phyloP scores from a whole-genome alignment of 2,329 filamentous ascomycete genomes.

The Neocatenulostroma microsporum region DNA sequence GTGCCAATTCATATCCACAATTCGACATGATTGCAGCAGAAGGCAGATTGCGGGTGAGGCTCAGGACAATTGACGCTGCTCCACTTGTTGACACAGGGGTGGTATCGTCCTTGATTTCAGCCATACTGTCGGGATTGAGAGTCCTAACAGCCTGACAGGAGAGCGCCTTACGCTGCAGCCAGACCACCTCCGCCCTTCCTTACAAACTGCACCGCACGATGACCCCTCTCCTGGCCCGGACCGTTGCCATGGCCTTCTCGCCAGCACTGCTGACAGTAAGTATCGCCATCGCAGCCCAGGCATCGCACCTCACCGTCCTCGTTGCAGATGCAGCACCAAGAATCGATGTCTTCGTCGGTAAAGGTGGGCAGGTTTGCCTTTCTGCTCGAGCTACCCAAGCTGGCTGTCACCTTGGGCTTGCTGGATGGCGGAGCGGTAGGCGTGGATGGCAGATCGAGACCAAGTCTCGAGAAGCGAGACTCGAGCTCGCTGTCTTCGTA shows the following conservation, averaged over 20 bases:
- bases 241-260: conserved; percentile 68
- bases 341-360: conserved; percentile 63
- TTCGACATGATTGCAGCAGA: too few relatives aligned
- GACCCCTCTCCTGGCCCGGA: conserved; percentile 61
- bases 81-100: too few relatives aligned
- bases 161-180: conserved; percentile 10
- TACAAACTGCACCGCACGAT: conserved; percentile 50
- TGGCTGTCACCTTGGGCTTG: conserved; percentile 16
- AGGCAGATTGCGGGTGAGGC: too few relatives aligned
- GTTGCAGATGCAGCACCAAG: conserved; percentile 76
- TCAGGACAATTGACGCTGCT: too few relatives aligned
- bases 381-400: conserved; percentile 15
- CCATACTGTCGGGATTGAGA: too few relatives aligned
- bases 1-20: too few relatives aligned
- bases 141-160: too few relatives aligned
- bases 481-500: conserved; percentile 39
- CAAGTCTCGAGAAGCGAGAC: conserved; percentile 40
- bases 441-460: conserved; percentile 39
- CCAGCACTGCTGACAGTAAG: conserved; percentile 76
- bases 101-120: too few relatives aligned
- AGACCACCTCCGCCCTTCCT: conserved; percentile 8
- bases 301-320: conserved; percentile 69
- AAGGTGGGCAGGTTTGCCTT: conserved; percentile 33
- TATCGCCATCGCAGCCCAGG: conserved; percentile 59
- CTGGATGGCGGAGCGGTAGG: conserved; percentile 37